Evolutionary conservation across 1,139 yeast species (phyloP).

Genomic region (Blastobotrys arbuscula): DNA sequence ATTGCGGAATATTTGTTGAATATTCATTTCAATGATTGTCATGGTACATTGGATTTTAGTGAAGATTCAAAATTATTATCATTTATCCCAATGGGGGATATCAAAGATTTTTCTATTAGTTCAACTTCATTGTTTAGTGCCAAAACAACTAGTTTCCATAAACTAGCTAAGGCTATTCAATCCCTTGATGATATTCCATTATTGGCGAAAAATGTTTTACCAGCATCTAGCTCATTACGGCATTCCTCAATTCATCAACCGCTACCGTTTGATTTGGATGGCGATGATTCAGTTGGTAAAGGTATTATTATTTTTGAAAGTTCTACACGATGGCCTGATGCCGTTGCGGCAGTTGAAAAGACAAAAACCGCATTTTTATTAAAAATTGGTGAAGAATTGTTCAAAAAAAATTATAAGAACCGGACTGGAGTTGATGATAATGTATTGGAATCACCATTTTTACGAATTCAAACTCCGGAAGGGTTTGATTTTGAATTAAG

Average conservation of each 20-base stretch:
- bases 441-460: constrained; percentile 43
- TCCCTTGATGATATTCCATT: constrained; percentile 57
- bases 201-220: constrained; percentile 60
- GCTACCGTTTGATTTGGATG: constrained; percentile 65
- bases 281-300: constrained; percentile 75
- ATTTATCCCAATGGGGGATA: background rate
- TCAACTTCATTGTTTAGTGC: constrained; percentile 50
- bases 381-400: constrained; percentile 57
- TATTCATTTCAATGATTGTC: constrained; percentile 50
- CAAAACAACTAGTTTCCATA: constrained; percentile 61
- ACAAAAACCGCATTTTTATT: constrained; percentile 86
- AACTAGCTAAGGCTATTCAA: constrained; percentile 49
- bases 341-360: constrained; percentile 73
- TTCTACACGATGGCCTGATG: constrained; percentile 95
- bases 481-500: constrained; percentile 79
- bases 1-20: constrained; percentile 60
- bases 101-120: constrained; percentile 42
- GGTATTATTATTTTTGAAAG: constrained; percentile 82
- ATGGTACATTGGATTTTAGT: constrained; percentile 17
- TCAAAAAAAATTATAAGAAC: constrained; percentile 44
- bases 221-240: constrained; percentile 64
- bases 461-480: constrained; percentile 72
- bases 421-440: constrained; percentile 53
- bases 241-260: constrained; percentile 73
- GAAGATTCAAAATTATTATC: constrained; percentile 12